Base-by-base conservation (phyloP, 495 filamentous ascomycete genomes). In the Aspergillus bridgeri region DNA sequence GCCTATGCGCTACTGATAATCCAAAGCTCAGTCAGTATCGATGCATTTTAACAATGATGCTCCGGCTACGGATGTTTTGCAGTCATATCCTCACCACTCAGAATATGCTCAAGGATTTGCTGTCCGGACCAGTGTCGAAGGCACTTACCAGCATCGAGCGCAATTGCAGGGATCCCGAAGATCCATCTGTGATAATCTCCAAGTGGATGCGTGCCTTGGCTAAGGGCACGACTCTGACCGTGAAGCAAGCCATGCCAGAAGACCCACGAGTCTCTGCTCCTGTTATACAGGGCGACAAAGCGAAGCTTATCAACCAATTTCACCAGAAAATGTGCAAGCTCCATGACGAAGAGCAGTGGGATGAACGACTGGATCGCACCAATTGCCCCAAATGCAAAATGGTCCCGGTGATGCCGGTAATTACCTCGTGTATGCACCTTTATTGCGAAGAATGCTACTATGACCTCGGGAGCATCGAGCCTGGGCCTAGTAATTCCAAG, bases 31-130 rank as follows among this genome's bases (percentile, higher is more conserved):
- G 29, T 0, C 69, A 75, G 53, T 66, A 47, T 51, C 56, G 48
- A 2, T 65, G 63, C 33, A 62, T 71, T 13, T 27, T 74, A 11
- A 59, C 51, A 0, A 76, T 81, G 72, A 62, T 84, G 6, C 56
- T 81, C 3, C 66, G 73, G 0, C 63, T 86, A 1, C 75, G 85
- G 2, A 81, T 85, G 72, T 68, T 82, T 29, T 74, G 72, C 3
- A 73, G 71, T 7, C 83, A 86, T 58, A 61, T 75, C 0, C 75
- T 86, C 8, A 67, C 79, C 33, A 62, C 79, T 0, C 79, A 85
- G 45, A 60, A 66, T 1, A 65, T 73, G 0, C 65, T 87, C 15
- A 65, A 75, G 27, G 60, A 77, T 4, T 49, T 79, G 0, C 66
- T 84, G 27, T 65, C 76, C 6, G 51, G 65, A 0, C 69, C 76